Percentiles rank a stretch among this genome's conserved stretches.
Conservation (phyloP, 768 basidiomycete genomes). For the Phlebiopsis flavidoalba region DNA sequence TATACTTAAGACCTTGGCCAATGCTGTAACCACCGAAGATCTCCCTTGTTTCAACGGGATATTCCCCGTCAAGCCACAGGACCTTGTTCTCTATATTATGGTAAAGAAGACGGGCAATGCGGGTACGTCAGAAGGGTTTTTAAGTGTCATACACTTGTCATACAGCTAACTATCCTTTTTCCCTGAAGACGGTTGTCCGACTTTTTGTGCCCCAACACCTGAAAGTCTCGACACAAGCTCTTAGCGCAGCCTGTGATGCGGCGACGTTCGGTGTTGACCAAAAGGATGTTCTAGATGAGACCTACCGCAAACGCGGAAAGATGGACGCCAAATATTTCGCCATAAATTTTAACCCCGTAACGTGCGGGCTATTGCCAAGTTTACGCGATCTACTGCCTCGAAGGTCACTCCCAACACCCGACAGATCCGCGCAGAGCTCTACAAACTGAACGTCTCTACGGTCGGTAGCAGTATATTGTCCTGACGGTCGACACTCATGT, state of each 20-base stretch:
- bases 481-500: no score
- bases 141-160: no score
- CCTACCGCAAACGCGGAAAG: slow-evolving; percentile 30
- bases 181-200: no score
- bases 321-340: slow-evolving; percentile 16
- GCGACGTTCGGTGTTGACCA: slow-evolving; percentile 27
- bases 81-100: slow-evolving; percentile 12
- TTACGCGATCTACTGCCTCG: slow-evolving; percentile 18
- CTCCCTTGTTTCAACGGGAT: neutral
- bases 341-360: neutral
- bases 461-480: slow-evolving; percentile 21
- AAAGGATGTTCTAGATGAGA: slow-evolving; percentile 27
- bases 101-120: neutral
- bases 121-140: neutral
- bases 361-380: slow-evolving; percentile 2
- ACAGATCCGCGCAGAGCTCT: slow-evolving; percentile 32
- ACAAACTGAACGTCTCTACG: slow-evolving; percentile 44
- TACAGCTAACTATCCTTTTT: no score
- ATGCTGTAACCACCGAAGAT: neutral
- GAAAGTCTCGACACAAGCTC: neutral
- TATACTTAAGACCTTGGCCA: neutral
- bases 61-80: neutral
- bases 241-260: slow-evolving; percentile 16
- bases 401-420: slow-evolving; percentile 3
- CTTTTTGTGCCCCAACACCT: neutral